Conservation (phyloP, 2,329 filamentous ascomycete species). For the Ascochyta koolunga region DNA sequence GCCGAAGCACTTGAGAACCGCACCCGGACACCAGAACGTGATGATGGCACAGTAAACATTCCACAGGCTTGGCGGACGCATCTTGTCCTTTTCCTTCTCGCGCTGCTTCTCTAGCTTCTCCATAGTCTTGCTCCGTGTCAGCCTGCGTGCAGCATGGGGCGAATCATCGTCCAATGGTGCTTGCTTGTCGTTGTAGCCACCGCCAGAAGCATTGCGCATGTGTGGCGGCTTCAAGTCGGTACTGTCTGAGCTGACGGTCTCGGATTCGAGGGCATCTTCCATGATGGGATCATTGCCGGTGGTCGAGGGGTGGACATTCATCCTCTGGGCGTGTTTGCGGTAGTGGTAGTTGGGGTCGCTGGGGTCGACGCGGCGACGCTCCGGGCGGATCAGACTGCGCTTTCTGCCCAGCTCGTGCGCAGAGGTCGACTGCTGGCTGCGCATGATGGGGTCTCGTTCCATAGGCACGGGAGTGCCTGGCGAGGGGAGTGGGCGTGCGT, state of each 20-base stretch:
- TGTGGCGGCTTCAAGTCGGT: constrained; percentile 59
- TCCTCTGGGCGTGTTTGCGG: constrained; percentile 89
- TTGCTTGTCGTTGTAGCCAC: constrained; percentile 48
- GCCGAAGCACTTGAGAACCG: constrained; percentile 82
- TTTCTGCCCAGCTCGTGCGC: constrained; percentile 69
- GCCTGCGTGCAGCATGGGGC: constrained; percentile 60
- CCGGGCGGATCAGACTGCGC: constrained; percentile 85
- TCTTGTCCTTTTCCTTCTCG: constrained; percentile 65
- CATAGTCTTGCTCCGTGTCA: constrained; percentile 67
- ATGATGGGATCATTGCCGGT: constrained; percentile 89
- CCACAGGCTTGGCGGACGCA: constrained; percentile 86
- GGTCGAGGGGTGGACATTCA: constrained; percentile 86
- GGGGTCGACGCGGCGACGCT: constrained; percentile 81
- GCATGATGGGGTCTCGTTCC: constrained; percentile 62
- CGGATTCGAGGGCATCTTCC: constrained; percentile 67
- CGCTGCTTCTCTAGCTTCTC: constrained; percentile 65
- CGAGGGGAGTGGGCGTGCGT: constrained; percentile 52
- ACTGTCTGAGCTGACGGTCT: constrained; percentile 68
- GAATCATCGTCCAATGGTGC: constrained; percentile 39
- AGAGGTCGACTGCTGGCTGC: constrained; percentile 40
- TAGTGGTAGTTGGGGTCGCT: constrained; percentile 97
- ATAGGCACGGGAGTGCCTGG: constrained; percentile 49
- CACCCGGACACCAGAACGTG: constrained; percentile 93
- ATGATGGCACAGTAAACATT: constrained; percentile 92
- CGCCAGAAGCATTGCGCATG: constrained; percentile 46